phyloP scores from a whole-genome alignment of 345 rosid genomes.

The Limnanthes douglasii region DNA sequence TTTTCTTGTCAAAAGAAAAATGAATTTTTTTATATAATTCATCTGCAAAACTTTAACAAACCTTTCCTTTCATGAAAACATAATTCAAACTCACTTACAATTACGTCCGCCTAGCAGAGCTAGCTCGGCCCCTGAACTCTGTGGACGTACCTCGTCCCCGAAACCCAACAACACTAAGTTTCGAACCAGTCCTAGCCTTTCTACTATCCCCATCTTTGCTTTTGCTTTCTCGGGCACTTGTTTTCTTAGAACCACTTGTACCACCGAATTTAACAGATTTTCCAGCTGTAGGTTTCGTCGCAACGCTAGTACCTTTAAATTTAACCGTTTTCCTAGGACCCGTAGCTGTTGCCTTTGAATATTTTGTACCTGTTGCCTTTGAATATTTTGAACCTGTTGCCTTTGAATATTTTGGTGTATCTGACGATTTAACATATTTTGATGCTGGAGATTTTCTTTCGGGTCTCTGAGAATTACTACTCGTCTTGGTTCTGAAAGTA shows the following conservation, averaged over 20 bases:
- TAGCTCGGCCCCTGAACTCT: conserved; percentile 61
- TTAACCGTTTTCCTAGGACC: too few species aligned
- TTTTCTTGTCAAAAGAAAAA: too few species aligned
- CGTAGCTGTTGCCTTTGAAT: conserved; percentile 16
- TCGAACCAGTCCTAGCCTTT: conserved; percentile 14
- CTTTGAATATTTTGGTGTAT: conserved; percentile 25
- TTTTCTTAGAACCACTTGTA: conserved; percentile 7
- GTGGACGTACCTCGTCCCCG: conserved; percentile 48
- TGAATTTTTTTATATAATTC: too few species aligned
- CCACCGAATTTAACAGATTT: conserved; percentile 4
- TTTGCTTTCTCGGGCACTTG: conserved; percentile 6
- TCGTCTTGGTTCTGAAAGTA: conserved; percentile 10
- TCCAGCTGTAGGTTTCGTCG: too few species aligned
- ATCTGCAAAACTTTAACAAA: too few species aligned
- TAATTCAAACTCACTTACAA: too few species aligned
- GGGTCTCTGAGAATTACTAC: conserved; percentile 7
- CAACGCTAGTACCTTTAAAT: too few species aligned
- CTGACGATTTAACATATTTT: conserved; percentile 20
- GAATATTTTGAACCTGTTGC: conserved; percentile 12
- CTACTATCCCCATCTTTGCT: conserved; percentile 16
- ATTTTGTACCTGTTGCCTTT: conserved; percentile 11
- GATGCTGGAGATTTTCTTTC: conserved; percentile 17
- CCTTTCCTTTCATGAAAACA: too few species aligned
- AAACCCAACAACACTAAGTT: conserved; percentile 53
- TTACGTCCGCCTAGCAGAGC: conserved; percentile 26